Evolutionary conservation across 73 alveolate genomes (phyloP).

Genomic region (Diophrys appendiculata): DNA sequence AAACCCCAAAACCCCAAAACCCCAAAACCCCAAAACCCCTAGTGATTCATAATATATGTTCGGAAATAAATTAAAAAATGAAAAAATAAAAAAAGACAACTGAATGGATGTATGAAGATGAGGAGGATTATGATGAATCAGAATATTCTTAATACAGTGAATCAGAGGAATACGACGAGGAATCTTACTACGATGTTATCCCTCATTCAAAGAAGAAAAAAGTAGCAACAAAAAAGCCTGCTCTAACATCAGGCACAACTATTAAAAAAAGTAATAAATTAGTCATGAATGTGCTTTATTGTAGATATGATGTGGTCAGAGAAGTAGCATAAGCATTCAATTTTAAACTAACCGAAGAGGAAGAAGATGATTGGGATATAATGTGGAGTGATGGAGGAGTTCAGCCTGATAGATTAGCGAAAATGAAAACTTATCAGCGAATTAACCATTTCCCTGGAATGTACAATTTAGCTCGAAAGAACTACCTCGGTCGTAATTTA

Average conservation of each 20-base stretch:
- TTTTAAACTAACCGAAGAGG: conserved; percentile 16
- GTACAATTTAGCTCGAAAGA: conserved; percentile 79
- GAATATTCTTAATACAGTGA: too few relatives aligned
- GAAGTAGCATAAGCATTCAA: conserved; percentile 2
- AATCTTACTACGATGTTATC: too few relatives aligned
- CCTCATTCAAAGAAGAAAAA: too few relatives aligned
- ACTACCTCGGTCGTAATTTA: conserved; percentile 73
- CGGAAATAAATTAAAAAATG: conserved; percentile 23
- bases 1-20: too few relatives aligned
- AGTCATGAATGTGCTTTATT: conserved; percentile 7
- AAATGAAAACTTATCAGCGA: conserved; percentile 73
- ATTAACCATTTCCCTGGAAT: conserved; percentile 90
- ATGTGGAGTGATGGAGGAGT: conserved; percentile 67
- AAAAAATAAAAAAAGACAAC: conserved; percentile 7
- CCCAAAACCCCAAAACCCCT: too few relatives aligned
- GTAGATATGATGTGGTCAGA: conserved; percentile 3
- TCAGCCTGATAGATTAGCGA: conserved; percentile 52
- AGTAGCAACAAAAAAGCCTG: too few relatives aligned
- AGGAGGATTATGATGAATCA: too few relatives aligned
- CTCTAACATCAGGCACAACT: too few relatives aligned
- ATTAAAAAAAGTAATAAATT: too few relatives aligned
- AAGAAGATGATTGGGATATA: conserved; percentile 71
- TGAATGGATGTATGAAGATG: too few relatives aligned
- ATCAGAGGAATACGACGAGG: too few relatives aligned
- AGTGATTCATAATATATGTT: too few relatives aligned